Evolutionary conservation across 768 basidiomycete species (phyloP).

Genomic region (Hericium coralloides): DNA sequence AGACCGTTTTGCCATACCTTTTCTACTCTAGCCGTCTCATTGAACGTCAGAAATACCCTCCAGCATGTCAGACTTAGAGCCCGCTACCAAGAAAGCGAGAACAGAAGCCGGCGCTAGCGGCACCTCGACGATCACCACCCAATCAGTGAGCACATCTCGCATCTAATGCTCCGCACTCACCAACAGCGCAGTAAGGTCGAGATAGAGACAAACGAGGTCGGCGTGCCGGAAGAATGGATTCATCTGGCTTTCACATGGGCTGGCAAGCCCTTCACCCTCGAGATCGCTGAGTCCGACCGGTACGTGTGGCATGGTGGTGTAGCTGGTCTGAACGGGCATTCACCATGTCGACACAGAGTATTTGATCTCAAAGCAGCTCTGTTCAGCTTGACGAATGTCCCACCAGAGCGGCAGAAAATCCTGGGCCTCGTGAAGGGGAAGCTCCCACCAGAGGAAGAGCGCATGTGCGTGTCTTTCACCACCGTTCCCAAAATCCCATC

Average conservation of each 20-base stretch:
- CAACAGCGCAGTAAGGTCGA: background rate
- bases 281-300: conserved; percentile 76
- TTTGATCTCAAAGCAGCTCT: conserved; percentile 71
- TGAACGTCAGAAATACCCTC: no score
- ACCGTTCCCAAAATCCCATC: background rate
- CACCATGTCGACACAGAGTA: conserved; percentile 37
- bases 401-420: conserved; percentile 81
- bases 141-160: no score
- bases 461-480: conserved; percentile 34
- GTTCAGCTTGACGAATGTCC: conserved; percentile 65
- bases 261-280: conserved; percentile 55
- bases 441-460: conserved; percentile 63
- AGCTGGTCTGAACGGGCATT: background rate
- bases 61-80: no score
- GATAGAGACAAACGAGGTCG: background rate
- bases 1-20: no score
- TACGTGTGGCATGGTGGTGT: conserved; percentile 16
- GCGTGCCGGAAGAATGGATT: conserved; percentile 37
- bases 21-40: no score
- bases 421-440: conserved; percentile 80
- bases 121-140: no score
- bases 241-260: conserved; percentile 65
- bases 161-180: no score
- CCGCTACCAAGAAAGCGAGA: no score
- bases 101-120: no score